Evolutionary conservation across 1,284 basidiomycete species (phyloP).

Genomic region (Porodaedalea pini): DNA sequence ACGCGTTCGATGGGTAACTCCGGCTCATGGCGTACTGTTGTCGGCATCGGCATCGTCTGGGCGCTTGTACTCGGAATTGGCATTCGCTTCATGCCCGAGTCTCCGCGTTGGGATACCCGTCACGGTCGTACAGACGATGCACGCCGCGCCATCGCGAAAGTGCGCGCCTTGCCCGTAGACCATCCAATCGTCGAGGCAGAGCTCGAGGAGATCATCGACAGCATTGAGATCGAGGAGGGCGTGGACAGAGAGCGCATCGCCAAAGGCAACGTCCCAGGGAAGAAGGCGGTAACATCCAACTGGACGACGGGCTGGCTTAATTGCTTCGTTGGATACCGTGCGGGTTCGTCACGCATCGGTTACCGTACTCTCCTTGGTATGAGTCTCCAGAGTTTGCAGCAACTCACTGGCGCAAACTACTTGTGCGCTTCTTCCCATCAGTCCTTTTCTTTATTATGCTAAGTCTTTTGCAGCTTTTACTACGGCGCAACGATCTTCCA

Average conservation of each 20-base stretch:
- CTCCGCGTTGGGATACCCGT: slow-evolving; percentile 63
- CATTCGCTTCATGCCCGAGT: slow-evolving; percentile 76
- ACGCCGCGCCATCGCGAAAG: slow-evolving; percentile 46
- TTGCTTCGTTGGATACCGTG: slow-evolving; percentile 49
- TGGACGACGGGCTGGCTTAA: slow-evolving; percentile 48
- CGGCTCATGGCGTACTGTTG: slow-evolving; percentile 64
- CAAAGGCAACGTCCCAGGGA: slow-evolving; percentile 34
- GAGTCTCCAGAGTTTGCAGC: slow-evolving; percentile 69
- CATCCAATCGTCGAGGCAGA: slow-evolving; percentile 47
- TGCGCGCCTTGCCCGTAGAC: slow-evolving; percentile 49
- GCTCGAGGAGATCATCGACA: slow-evolving; percentile 48
- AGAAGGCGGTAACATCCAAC: slow-evolving; percentile 25
- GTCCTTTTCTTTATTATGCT: slow-evolving; percentile 23
- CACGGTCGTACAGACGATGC: slow-evolving; percentile 52
- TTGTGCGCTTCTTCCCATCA: slow-evolving; percentile 25
- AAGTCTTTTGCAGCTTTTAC: slow-evolving; percentile 65
- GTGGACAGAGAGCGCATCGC: slow-evolving; percentile 39
- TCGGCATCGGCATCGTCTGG: slow-evolving; percentile 71
- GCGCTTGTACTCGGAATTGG: slow-evolving; percentile 61
- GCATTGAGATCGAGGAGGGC: slow-evolving; percentile 34
- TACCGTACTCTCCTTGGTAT: slow-evolving; percentile 68
- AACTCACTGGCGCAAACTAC: slow-evolving; percentile 64
- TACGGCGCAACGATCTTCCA: slow-evolving; percentile 70
- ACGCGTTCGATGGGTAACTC: slow-evolving; percentile 45
- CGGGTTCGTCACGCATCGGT: slow-evolving; percentile 41